A percentile compares a stretch with the other conserved stretches of the same genome.
Conservation (phyloP, 2,329 filamentous ascomycete species). For the Lachnellula suecica region DNA sequence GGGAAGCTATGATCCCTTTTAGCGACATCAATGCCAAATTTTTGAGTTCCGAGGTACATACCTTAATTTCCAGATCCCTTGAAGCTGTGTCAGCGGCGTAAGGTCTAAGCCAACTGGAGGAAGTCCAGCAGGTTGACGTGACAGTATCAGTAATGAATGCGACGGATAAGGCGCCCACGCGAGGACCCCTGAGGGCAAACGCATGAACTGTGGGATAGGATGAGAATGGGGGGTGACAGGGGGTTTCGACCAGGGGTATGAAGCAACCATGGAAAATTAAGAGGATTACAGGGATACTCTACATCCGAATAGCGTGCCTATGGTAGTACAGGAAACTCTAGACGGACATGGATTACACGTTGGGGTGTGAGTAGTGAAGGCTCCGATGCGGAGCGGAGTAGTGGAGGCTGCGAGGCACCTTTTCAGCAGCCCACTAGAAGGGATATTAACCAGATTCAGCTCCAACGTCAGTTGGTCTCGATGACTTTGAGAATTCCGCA, state of each 20-base stretch:
- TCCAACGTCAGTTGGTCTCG: constrained; percentile 1
- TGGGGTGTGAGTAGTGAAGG: background rate
- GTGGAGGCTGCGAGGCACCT: too few species aligned
- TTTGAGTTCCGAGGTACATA: constrained; percentile 9
- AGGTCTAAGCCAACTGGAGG: background rate
- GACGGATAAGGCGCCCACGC: constrained; percentile 15
- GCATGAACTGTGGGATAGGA: constrained; percentile 5
- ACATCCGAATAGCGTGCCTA: background rate
- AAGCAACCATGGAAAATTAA: constrained; percentile 3
- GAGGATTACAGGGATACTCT: background rate
- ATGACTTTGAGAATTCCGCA: constrained; percentile 3
- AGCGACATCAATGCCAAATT: constrained; percentile 11
- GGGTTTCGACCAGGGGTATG: background rate
- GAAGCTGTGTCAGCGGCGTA: constrained; percentile 18
- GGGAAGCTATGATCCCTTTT: constrained; percentile 7
- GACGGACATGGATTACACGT: constrained; percentile 1
- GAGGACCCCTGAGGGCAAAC: background rate
- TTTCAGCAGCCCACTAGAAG: too few species aligned
- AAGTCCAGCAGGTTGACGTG: constrained; percentile 10
- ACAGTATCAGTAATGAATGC: constrained; percentile 13
- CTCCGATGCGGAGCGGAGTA: too few species aligned
- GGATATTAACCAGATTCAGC: background rate
- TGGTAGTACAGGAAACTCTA: constrained; percentile 6
- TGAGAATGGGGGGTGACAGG: background rate
- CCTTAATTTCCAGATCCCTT: constrained; percentile 17